Conservation (phyloP, 2,329 filamentous ascomycete species). For the Metarhizium anisopliae region DNA sequence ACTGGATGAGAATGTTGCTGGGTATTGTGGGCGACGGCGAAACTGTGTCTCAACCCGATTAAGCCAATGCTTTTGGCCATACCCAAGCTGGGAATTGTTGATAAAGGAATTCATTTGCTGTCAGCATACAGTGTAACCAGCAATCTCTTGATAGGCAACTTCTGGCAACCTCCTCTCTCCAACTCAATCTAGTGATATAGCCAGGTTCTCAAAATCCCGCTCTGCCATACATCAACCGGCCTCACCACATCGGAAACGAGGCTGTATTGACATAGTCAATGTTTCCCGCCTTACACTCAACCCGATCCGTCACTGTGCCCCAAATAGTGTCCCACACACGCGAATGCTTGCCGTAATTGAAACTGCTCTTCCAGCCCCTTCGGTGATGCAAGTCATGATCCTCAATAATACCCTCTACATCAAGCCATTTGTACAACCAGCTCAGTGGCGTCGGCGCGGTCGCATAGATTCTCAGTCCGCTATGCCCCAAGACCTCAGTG, state of each 20-base stretch:
- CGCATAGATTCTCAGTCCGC: conserved; percentile 27
- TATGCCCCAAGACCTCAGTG: conserved; percentile 29
- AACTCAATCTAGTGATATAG: too few relatives aligned
- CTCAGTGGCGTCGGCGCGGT: conserved; percentile 24
- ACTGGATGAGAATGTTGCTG: too few relatives aligned
- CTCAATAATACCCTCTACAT: conserved; percentile 29
- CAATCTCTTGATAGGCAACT: too few relatives aligned
- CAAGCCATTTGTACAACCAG: conserved; percentile 22
- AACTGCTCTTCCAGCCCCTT: conserved; percentile 26
- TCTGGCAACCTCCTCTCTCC: too few relatives aligned
- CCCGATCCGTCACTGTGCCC: conserved; percentile 24
- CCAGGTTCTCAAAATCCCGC: too few relatives aligned
- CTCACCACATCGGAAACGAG: conserved; percentile 1
- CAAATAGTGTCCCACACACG: conserved; percentile 26
- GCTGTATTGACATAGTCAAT: conserved; percentile 8
- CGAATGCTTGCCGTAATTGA: conserved; percentile 30
- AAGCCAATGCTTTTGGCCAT: too few relatives aligned
- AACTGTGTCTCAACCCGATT: too few relatives aligned
- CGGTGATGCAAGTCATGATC: conserved; percentile 34
- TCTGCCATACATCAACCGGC: too few relatives aligned
- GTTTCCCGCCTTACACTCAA: conserved; percentile 23
- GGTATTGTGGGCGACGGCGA: too few relatives aligned
- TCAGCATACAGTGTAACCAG: too few relatives aligned
- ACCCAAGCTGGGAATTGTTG: too few relatives aligned
- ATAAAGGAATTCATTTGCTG: too few relatives aligned